Percentiles rank a stretch among this genome's conserved stretches.
These are phyloP conservation scores for Zoysia japonica DNA, from an alignment of 176 grass and related monocot species.

Conservation along the genomic window DNA sequence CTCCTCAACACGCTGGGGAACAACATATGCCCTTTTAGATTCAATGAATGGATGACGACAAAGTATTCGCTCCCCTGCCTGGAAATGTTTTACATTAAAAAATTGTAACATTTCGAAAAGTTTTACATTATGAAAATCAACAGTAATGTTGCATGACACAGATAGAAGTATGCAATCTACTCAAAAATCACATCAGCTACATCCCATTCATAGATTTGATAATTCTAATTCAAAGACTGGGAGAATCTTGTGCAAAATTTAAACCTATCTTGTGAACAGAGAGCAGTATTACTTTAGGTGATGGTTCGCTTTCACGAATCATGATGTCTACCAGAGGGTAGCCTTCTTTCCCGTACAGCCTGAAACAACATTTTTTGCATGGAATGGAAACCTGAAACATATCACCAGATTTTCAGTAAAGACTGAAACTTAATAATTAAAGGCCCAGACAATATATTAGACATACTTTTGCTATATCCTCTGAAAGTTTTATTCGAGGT, in stretches of 20 bases:
- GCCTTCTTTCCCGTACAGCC: constrained; percentile 92
- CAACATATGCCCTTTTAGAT: constrained; percentile 97
- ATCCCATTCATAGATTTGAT: constrained; percentile 9
- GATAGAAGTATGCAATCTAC: constrained; percentile 18
- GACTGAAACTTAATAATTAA: constrained; percentile 3
- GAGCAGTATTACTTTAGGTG: constrained; percentile 62
- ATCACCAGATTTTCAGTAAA: constrained; percentile 19
- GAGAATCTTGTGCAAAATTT: constrained; percentile 18
- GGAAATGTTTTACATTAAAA: constrained; percentile 34
- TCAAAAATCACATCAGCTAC: constrained; percentile 6
- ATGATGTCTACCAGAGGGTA: constrained; percentile 95
- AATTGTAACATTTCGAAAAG: constrained; percentile 36
- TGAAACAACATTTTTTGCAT: constrained; percentile 91
- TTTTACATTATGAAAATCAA: constrained; percentile 9
- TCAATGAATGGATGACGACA: constrained; percentile 94
- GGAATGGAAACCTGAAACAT: constrained; percentile 88
- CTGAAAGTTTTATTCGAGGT: constrained; percentile 97
- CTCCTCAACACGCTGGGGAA: constrained; percentile 87
- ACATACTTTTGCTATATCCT: constrained; percentile 92
- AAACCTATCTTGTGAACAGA: constrained; percentile 28
- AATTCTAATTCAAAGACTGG: constrained; percentile 17
- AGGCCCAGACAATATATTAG: not conserved
- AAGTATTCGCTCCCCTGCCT: constrained; percentile 88
- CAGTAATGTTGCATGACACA: not conserved
- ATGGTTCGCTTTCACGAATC: constrained; percentile 79